phyloP scores from a whole-genome alignment of 2,329 filamentous ascomycete genomes.

The Pseudogymnoascus sp. region DNA sequence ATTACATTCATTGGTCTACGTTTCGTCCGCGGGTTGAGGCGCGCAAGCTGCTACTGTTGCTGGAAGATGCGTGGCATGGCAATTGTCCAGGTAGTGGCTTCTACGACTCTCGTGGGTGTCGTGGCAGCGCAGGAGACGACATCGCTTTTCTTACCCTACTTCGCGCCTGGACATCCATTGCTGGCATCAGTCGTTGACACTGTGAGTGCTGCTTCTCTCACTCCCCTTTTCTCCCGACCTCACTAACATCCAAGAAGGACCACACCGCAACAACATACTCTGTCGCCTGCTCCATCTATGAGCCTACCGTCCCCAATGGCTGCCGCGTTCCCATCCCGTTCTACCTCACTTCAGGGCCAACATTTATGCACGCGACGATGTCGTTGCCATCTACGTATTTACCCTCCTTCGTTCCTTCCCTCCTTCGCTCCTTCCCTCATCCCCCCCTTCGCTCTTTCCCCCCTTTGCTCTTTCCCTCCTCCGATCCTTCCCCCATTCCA shows the following conservation, averaged over 20 bases:
- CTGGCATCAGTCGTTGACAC: background rate
- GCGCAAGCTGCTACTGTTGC: background rate
- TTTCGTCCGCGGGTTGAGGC: background rate
- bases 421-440: too few species aligned
- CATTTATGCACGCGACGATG: conserved; percentile 6
- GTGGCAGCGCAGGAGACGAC: background rate
- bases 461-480: too few species aligned
- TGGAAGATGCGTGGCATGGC: background rate
- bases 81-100: background rate
- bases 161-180: background rate
- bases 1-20: background rate
- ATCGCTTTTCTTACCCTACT: background rate
- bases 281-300: background rate
- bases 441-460: too few species aligned
- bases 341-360: conserved; percentile 16
- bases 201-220: background rate
- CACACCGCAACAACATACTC: background rate
- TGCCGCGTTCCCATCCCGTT: conserved; percentile 14
- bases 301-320: background rate
- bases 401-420: background rate
- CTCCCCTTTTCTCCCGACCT: background rate
- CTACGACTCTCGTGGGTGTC: background rate
- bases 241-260: background rate
- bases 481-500: background rate
- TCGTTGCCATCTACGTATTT: background rate